Conservation (phyloP, 345 rosid species). For the Pugionium dolabratum region DNA sequence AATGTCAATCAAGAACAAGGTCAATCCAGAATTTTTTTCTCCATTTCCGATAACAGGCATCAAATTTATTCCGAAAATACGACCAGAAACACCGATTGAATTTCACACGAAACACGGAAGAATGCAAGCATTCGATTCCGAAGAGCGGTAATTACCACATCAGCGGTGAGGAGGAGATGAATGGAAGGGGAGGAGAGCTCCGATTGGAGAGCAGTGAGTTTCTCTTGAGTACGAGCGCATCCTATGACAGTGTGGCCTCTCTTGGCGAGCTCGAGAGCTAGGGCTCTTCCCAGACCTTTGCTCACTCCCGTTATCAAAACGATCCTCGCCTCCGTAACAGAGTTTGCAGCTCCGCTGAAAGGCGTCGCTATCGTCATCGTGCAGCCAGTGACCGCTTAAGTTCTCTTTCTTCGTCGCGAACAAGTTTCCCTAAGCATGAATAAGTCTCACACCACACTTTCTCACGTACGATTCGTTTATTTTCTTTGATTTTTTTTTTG, state of each 20-base stretch:
- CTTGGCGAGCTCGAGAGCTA: conserved; percentile 80
- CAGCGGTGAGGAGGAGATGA: conserved; percentile 76
- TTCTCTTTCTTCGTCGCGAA: conserved; percentile 1
- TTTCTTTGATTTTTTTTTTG: background rate
- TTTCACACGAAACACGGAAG: background rate
- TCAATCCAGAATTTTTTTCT: conserved; percentile 8
- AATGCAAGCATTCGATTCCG: background rate
- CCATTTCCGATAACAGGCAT: background rate
- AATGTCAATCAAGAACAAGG: conserved; percentile 3
- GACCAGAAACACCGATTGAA: conserved; percentile 10
- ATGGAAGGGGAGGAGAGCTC: conserved; percentile 51
- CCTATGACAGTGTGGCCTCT: conserved; percentile 88
- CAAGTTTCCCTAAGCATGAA: too few relatives aligned
- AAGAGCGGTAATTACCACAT: conserved; percentile 52
- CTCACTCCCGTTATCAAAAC: conserved; percentile 87
- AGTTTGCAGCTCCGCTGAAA: conserved; percentile 41
- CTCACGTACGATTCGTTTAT: background rate
- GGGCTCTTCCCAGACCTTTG: conserved; percentile 87
- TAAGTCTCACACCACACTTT: too few relatives aligned
- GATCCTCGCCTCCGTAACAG: conserved; percentile 42
- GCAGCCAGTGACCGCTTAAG: background rate
- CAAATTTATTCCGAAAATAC: background rate
- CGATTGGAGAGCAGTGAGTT: conserved; percentile 66
- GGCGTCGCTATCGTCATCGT: conserved; percentile 44
- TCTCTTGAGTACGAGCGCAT: conserved; percentile 84